These are phyloP conservation scores for Neoascochyta sp. DNA, from an alignment of 2,329 filamentous ascomycete genomes.

Conservation along the genomic window DNA sequence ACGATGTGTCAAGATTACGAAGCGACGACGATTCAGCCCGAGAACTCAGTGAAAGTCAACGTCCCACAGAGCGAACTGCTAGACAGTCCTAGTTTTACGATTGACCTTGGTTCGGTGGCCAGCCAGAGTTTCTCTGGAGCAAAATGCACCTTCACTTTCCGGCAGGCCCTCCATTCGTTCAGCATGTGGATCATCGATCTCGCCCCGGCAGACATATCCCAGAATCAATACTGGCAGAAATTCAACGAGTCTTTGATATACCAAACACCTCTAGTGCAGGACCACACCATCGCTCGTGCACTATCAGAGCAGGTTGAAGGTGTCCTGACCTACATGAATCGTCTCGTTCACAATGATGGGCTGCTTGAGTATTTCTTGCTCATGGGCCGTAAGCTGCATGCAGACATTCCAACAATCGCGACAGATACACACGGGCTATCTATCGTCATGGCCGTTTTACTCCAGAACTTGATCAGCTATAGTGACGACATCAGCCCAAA, in stretches of 20 bases:
- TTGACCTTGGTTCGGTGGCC: conserved; percentile 1
- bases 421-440: conserved; percentile 5
- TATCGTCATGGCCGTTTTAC: conserved; percentile 1
- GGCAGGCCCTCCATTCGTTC: conserved; percentile 3
- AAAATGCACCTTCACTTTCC: conserved; percentile 1
- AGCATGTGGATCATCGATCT: conserved; percentile 4
- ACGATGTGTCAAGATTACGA: conserved; percentile 1
- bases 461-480: conserved; percentile 5
- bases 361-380: conserved; percentile 1
- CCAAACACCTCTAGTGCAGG: neutral
- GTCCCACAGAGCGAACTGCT: neutral
- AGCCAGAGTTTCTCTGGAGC: conserved; percentile 1
- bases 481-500: conserved; percentile 4
- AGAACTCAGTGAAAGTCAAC: neutral
- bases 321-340: neutral
- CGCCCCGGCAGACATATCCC: neutral
- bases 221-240: neutral
- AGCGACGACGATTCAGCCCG: neutral
- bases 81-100: neutral
- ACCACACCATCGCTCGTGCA: neutral
- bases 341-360: neutral
- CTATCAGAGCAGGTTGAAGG: conserved; percentile 1
- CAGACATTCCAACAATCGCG: neutral
- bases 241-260: neutral
- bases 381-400: conserved; percentile 1